These are phyloP conservation scores for Penicillium polonicum DNA, from an alignment of 2,329 filamentous ascomycete genomes.

Conservation along the genomic window DNA sequence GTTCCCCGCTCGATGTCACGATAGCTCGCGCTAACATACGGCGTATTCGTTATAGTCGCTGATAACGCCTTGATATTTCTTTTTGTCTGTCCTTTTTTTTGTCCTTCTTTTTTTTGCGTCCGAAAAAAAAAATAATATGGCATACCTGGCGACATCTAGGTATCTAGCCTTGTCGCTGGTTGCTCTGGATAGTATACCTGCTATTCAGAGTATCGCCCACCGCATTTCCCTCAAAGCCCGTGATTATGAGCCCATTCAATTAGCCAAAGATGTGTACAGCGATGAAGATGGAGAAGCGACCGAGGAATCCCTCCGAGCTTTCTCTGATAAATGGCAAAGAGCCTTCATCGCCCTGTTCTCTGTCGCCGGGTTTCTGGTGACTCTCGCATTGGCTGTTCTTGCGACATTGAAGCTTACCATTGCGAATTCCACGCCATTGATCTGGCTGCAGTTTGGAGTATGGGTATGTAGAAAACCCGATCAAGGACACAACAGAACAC, in stretches of 20 bases:
- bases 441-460: constrained; percentile 59
- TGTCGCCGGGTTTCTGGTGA: constrained; percentile 54
- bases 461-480: constrained; percentile 57
- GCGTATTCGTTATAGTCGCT: background rate
- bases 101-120: background rate
- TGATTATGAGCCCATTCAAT: constrained; percentile 20
- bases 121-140: constrained; percentile 23
- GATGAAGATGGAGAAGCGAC: constrained; percentile 70
- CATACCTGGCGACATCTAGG: constrained; percentile 19
- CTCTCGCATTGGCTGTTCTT: constrained; percentile 58
- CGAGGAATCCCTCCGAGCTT: constrained; percentile 60
- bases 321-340: constrained; percentile 62
- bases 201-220: constrained; percentile 22
- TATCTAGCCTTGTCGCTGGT: constrained; percentile 28
- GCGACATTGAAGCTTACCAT: constrained; percentile 41
- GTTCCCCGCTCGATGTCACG: constrained; percentile 4
- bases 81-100: background rate
- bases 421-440: constrained; percentile 47
- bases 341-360: constrained; percentile 55
- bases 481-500: background rate
- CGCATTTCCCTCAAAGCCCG: constrained; percentile 18
- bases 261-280: constrained; percentile 54
- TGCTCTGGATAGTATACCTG: constrained; percentile 26
- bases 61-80: background rate
- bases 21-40: background rate